phyloP scores from a whole-genome alignment of 495 filamentous ascomycete genomes.

The Cudoniella acicularis region DNA sequence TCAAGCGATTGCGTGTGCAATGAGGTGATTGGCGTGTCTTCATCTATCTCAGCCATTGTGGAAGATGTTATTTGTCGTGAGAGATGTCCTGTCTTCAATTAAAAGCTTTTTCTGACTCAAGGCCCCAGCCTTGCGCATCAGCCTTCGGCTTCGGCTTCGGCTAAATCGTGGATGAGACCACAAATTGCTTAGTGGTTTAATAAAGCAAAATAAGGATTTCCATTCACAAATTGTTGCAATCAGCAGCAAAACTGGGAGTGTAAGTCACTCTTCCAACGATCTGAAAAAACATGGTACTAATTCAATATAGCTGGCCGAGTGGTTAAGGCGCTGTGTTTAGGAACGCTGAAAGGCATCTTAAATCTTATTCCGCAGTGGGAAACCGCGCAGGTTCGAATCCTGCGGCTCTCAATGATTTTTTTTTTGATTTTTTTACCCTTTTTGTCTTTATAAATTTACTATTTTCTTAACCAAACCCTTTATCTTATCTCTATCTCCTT shows the following conservation, averaged over 20 bases:
- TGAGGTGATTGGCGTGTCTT: slow-evolving; percentile 35
- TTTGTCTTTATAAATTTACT: neutral
- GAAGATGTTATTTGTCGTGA: neutral
- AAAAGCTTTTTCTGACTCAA: neutral
- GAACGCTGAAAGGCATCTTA: slow-evolving; percentile 22
- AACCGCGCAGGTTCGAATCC: slow-evolving; percentile 44
- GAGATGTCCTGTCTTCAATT: neutral
- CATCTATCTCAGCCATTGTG: slow-evolving; percentile 48
- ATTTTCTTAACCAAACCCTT: too few species aligned
- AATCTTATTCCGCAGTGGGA: slow-evolving; percentile 29
- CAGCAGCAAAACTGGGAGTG: too few species aligned
- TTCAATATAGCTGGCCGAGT: slow-evolving; percentile 42
- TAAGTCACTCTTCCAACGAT: neutral
- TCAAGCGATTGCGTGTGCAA: slow-evolving; percentile 28
- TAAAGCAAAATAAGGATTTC: too few species aligned
- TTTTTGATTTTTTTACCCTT: slow-evolving; percentile 15
- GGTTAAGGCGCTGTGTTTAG: slow-evolving; percentile 53
- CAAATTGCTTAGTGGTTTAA: too few species aligned
- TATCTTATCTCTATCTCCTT: too few species aligned
- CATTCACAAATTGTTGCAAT: too few species aligned
- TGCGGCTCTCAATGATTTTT: slow-evolving; percentile 35
- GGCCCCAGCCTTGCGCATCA: slow-evolving; percentile 12
- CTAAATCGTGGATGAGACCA: neutral
- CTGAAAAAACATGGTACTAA: neutral
- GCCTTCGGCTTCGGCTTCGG: neutral